Base-by-base conservation (phyloP, 2,329 filamentous ascomycete genomes). In the Xylariaceae sp. region DNA sequence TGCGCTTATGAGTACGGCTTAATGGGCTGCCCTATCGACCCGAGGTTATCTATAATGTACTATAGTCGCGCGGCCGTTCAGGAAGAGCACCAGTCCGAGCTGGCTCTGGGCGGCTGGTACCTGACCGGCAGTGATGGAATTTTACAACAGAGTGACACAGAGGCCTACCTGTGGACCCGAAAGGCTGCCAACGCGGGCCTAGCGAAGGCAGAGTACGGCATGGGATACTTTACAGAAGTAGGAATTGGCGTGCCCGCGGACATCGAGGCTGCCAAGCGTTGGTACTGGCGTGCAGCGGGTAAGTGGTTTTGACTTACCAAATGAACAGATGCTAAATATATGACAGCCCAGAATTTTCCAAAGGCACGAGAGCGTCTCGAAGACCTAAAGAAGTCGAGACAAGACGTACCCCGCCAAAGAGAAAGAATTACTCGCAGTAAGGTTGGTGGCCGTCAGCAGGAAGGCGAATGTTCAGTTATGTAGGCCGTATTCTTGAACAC, bases 201-300 rank as follows among this genome's bases (percentile, higher is more conserved):
- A 29, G 83, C 89, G 6, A 98, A 97, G 73, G 93, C 93, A 0
- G 88, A 97, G 70, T 97, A 96, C 68, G 93, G 92, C 0, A 95
- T 98, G 86, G 93, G 93, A 0, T 96, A 97, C 68, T 96, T 95
- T 63, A 94, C 88, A 1, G 93, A 98, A 67, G 85, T 93, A 39
- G 93, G 93, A 11, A 97, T 98, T 57, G 93, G 93, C 22, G 83
- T 88, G 53, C 76, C 85, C 14, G 82, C 86, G 7, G 94, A 92
- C 64, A 60, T 96, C 57, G 93, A 98, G 60, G 93, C 97, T 69
- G 93, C 92, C 19, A 96, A 95, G 75, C 81, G 90, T 58, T 98
- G 93, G 93, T 98, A 98, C 70, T 96, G 91, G 79, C 79, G 92
- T 65, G 91, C 93, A 68, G 93, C 93, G 64, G 87, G 92, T 96